Base-by-base conservation (phyloP, 2,329 filamentous ascomycete species). In the Fusarium guadeloupense region DNA sequence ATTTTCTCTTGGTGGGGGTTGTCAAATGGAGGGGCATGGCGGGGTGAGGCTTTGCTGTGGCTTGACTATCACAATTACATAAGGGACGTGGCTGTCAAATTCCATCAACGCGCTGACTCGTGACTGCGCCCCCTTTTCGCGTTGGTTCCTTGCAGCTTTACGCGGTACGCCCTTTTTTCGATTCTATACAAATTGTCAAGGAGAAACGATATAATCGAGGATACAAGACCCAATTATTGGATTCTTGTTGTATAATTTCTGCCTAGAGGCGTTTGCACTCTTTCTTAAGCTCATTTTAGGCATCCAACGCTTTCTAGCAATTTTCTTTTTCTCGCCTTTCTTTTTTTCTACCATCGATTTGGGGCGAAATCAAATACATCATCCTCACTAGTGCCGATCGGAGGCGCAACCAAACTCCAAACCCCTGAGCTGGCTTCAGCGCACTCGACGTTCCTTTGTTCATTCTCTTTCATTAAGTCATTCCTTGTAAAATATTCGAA, bases 121-220 rank as follows among this genome's bases (percentile, higher is more conserved):
- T 77, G 75, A 76, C 61, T 57, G 57, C 75, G 74, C 66, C 70
- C 52, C 64, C 40, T 50, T 66, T 68, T 76, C 75, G 75, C 74
- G 75, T 77, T 59, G 55, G 52, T 25, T 17, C 59, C 59, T 70
- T 71, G 68, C 68, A 58, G 64, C 48, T 67, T 62, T 60, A 45
- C 62, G 62, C 62, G 62, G 10, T 53, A 37, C 54, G 37, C 44
- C 44, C 35, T 49, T 62, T 34, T 31, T 33, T 42, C 19, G 21
- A 41, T 58, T 34, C 16, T 21, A 28, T 13, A 46, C 57, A 42
- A 19, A 50, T 68, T 63, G 40, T 40, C 23, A 7, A 38, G 28
- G 37, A 33, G 34, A 51, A 44, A 50, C 40, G 9, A 39, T 19
- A 50, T 23, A 39, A 59, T 63, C 48, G 47, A 39, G 40, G 3